These are phyloP conservation scores for Morella rubra DNA, from an alignment of 306 rosid species.

Conservation along the genomic window DNA sequence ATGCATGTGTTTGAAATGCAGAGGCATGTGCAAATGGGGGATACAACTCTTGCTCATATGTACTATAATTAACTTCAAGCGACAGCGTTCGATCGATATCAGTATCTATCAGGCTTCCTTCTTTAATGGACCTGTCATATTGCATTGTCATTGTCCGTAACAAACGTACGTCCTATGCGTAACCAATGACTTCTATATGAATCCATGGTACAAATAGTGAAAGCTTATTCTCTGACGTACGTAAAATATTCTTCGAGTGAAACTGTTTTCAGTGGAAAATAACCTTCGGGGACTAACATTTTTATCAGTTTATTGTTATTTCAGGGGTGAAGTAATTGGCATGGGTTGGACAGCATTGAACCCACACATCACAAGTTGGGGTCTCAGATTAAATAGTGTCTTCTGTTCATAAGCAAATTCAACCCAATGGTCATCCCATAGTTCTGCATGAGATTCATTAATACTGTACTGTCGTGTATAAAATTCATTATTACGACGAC, in stretches of 20 bases:
- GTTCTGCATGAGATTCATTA: not conserved
- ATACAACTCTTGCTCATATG: not conserved
- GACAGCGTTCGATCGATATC: not conserved
- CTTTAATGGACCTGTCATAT: not conserved
- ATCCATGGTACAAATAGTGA: not conserved
- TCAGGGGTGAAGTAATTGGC: not conserved
- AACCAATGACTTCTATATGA: not conserved
- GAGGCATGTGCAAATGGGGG: constrained; percentile 16
- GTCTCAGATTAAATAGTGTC: not conserved
- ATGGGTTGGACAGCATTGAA: not conserved
- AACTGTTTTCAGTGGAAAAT: too few species aligned
- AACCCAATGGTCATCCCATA: too few species aligned
- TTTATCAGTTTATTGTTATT: too few species aligned
- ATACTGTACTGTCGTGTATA: not conserved
- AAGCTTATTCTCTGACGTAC: not conserved
- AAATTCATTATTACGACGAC: too few species aligned
- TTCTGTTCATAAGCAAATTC: not conserved
- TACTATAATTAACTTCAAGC: constrained; percentile 1
- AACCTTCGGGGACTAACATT: not conserved
- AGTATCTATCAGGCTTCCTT: not conserved
- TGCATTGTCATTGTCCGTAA: constrained; percentile 2
- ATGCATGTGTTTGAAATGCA: constrained; percentile 13
- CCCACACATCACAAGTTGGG: not conserved
- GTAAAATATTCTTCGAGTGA: too few species aligned
- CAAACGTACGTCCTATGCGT: not conserved